A percentile compares a stretch with the other conserved stretches of the same genome.
phyloP scores from a whole-genome alignment of 2,329 filamentous ascomycete genomes.

The Penicillium sp. region DNA sequence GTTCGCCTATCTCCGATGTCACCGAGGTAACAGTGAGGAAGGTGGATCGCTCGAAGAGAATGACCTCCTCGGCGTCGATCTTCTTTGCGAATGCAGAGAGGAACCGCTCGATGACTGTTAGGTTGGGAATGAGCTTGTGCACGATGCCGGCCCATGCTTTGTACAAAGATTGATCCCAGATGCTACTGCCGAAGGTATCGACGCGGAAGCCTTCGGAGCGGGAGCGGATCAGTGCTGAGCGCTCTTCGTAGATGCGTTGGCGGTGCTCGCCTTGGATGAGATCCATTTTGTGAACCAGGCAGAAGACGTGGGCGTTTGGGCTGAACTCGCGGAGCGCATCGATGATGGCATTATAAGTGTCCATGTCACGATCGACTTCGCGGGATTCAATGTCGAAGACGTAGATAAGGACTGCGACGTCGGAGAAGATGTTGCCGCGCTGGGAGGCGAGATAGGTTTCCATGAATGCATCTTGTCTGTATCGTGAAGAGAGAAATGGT shows the following conservation, averaged over 20 bases:
- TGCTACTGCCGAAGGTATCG: constrained; percentile 90
- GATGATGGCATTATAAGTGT: constrained; percentile 90
- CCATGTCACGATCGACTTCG: constrained; percentile 89
- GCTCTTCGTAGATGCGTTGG: constrained; percentile 81
- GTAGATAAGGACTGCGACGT: constrained; percentile 96
- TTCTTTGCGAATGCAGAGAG: constrained; percentile 80
- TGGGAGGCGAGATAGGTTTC: constrained; percentile 97
- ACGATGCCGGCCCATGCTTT: constrained; percentile 99
- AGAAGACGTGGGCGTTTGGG: constrained; percentile 80
- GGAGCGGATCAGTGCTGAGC: constrained; percentile 74
- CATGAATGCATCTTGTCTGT: constrained; percentile 94
- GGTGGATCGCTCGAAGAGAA: constrained; percentile 92
- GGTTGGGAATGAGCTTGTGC: constrained; percentile 94
- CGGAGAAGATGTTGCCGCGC: constrained; percentile 93
- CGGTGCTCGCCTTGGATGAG: constrained; percentile 81
- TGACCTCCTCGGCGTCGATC: constrained; percentile 89
- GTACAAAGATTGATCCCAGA: constrained; percentile 98
- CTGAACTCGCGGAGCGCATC: constrained; percentile 86
- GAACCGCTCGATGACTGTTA: constrained; percentile 84
- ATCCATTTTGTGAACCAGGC: constrained; percentile 98
- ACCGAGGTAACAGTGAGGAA: constrained; percentile 96
- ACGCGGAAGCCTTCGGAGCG: constrained; percentile 76
- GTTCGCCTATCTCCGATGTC: constrained; percentile 71
- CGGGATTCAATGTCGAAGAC: constrained; percentile 98
- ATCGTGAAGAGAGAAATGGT: neutral